These are phyloP conservation scores for Sequoiadendron giganteum DNA, from an alignment of 75 land plant species.

Conservation along the genomic window DNA sequence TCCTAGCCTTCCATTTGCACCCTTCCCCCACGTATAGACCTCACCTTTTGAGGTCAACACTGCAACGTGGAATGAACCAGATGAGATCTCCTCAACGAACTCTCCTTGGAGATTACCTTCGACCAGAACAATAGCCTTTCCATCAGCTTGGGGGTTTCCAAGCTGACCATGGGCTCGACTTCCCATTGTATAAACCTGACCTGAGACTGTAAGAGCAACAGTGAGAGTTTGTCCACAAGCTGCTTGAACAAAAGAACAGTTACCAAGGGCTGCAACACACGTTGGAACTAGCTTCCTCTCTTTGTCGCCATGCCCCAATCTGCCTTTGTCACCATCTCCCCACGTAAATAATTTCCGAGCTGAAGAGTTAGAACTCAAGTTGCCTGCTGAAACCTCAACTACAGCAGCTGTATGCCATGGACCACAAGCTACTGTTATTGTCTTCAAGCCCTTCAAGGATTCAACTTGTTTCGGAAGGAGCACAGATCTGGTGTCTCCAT, in stretches of 20 bases:
- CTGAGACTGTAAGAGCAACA: slow-evolving; percentile 42
- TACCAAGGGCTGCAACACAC: slow-evolving; percentile 43
- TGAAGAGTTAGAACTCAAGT: slow-evolving; percentile 7
- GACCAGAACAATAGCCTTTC: slow-evolving; percentile 20
- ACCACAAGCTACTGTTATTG: slow-evolving; percentile 47
- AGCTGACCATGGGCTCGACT: slow-evolving; percentile 42
- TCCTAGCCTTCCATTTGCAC: slow-evolving; percentile 57
- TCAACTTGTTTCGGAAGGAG: slow-evolving; percentile 46
- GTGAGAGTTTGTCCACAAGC: slow-evolving; percentile 45
- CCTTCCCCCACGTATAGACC: slow-evolving; percentile 60
- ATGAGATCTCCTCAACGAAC: slow-evolving; percentile 46
- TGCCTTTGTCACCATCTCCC: slow-evolving; percentile 56
- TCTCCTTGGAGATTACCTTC: slow-evolving; percentile 29
- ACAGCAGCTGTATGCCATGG: slow-evolving; percentile 50
- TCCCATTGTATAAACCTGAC: slow-evolving; percentile 50
- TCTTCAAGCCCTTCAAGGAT: slow-evolving; percentile 40
- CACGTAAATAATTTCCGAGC: slow-evolving; percentile 52
- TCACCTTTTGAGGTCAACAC: slow-evolving; percentile 44
- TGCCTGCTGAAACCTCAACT: slow-evolving; percentile 27
- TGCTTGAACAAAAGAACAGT: slow-evolving; percentile 43
- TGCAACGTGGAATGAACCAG: slow-evolving; percentile 52
- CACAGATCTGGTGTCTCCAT: slow-evolving; percentile 39
- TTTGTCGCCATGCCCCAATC: slow-evolving; percentile 42
- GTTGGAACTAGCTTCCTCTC: slow-evolving; percentile 42
- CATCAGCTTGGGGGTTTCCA: slow-evolving; percentile 33